Evolutionary conservation across 1,284 basidiomycete species (phyloP).

Genomic region (Butyriboletus appendiculatus): DNA sequence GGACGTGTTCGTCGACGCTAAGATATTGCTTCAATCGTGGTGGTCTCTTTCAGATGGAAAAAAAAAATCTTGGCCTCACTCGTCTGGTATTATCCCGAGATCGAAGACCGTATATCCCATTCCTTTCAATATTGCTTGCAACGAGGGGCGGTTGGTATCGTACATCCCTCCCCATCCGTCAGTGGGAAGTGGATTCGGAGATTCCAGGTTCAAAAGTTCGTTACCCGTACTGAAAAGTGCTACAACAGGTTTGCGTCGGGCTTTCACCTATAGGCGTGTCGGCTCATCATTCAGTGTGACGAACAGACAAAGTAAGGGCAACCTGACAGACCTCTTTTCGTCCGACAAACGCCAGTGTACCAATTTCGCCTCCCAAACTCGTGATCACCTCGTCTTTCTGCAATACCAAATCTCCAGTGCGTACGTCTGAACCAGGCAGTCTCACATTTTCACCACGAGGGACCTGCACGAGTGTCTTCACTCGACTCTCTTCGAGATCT

Average conservation of each 20-base stretch:
- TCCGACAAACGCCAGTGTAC: conserved; percentile 81
- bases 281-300: not conserved
- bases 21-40: conserved; percentile 1
- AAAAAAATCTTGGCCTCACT: conserved; percentile 39
- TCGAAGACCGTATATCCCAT: conserved; percentile 81
- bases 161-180: conserved; percentile 70
- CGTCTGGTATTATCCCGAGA: conserved; percentile 77
- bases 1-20: conserved; percentile 64
- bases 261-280: conserved; percentile 52
- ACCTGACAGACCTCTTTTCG: conserved; percentile 52
- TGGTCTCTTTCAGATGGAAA: not conserved
- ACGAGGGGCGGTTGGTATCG: conserved; percentile 84
- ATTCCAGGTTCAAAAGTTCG: conserved; percentile 71
- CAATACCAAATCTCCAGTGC: conserved; percentile 66
- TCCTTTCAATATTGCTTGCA: conserved; percentile 67
- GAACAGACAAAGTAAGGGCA: not conserved
- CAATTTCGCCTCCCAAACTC: conserved; percentile 81
- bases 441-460: conserved; percentile 74
- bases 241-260: conserved; percentile 71
- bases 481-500: conserved; percentile 65
- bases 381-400: conserved; percentile 61
- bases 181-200: conserved; percentile 35
- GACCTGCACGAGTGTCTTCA: conserved; percentile 67
- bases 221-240: conserved; percentile 87
- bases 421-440: conserved; percentile 72